phyloP scores from a whole-genome alignment of 495 filamentous ascomycete species.

The Aspergillus affinis region DNA sequence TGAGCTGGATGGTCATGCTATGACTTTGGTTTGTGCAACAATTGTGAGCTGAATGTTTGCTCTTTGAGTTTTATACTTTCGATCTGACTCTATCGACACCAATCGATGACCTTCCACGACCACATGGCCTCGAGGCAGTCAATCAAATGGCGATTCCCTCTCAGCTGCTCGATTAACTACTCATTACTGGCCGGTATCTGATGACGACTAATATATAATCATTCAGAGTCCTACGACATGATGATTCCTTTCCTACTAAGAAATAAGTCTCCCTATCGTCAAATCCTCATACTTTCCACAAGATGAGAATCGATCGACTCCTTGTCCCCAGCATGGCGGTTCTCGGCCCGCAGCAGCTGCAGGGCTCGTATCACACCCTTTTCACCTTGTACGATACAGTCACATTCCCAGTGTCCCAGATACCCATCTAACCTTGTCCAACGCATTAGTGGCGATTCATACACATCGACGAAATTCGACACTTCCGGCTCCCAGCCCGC shows the following conservation, averaged over 20 bases:
- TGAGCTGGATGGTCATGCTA: no score
- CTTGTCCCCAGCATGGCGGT: background rate
- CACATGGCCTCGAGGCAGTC: no score
- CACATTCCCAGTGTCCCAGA: background rate
- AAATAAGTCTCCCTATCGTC: no score
- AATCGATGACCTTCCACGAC: no score
- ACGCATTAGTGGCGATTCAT: slow-evolving; percentile 49
- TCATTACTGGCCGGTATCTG: no score
- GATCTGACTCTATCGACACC: background rate
- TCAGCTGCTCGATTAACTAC: no score
- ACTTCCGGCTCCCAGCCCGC: slow-evolving; percentile 53
- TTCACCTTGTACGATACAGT: background rate
- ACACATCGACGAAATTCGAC: slow-evolving; percentile 61
- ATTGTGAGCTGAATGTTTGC: no score
- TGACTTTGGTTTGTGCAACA: no score
- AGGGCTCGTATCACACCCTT: background rate
- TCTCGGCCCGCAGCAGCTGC: background rate
- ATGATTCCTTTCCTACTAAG: no score
- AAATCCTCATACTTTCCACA: background rate
- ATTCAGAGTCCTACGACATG: no score
- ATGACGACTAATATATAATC: no score
- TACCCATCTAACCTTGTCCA: background rate
- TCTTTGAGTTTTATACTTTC: background rate
- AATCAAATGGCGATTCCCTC: background rate
- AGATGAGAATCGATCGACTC: background rate